Base-by-base conservation (phyloP, 345 rosid genomes). In the Eucalyptus sideroxylon region DNA sequence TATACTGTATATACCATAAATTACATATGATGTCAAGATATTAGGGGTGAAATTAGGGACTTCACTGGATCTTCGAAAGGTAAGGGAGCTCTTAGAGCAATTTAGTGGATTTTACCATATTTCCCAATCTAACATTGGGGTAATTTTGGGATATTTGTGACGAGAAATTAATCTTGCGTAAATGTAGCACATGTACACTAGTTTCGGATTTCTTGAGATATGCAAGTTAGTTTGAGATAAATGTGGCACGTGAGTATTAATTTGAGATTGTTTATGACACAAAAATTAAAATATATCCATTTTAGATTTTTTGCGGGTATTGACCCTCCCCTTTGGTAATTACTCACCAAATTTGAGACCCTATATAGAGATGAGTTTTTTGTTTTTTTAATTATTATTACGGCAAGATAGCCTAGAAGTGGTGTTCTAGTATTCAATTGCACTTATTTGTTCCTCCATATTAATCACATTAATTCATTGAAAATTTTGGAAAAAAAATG, bases 111-210 rank as follows among this genome's bases (percentile, higher is more conserved):
- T 16, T 69, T 34, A 17, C 4, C 26, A 69, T 17, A 17, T 34
- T 69, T 69, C 13, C 44, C 42, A 17, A 60, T 69, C 3, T 16
- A 16, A 31, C 21, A 69, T 31, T 16, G 37, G 5, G 40, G 42
- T 69, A 8, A 16, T 31, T 31, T n/a, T 65, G 19, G 6, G 1
- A 4, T 15, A 7, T 55, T 4, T 55, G 5, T 24, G 62, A 56
- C 0, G 0, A 23, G 3, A 56, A 56, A 24, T 9, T 56, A 24
- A 56, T 56, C 3, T 56, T 23, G 62, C 0, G 6, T 24, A 24
- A 56, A 24, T 26, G 1, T 9, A 4, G 13, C 30, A 24, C 6
- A 0, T 24, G 27, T 23, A 2, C 1, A 56, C 1, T 56, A 56
- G 12, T 56, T 24, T 56, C 0, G 0, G 2, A 56, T 69, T 67